Evolutionary conservation across 306 rosid genomes (phyloP).

Genomic region (Vigna unguiculata): DNA sequence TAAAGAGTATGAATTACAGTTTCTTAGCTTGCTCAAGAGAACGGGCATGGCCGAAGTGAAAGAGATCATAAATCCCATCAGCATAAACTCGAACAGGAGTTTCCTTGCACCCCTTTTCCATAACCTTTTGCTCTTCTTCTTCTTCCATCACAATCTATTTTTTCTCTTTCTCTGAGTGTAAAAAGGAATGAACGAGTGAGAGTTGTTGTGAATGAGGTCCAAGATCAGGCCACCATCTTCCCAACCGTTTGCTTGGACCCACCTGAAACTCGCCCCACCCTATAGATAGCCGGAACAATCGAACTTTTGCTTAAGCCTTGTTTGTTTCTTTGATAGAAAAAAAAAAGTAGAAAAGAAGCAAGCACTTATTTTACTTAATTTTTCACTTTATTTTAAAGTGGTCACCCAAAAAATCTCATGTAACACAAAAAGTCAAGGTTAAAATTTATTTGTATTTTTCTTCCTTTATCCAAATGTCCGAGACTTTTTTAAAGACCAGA

Average conservation of each 20-base stretch:
- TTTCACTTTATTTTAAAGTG: too few relatives aligned
- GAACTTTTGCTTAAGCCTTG: too few relatives aligned
- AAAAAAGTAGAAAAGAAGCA: too few relatives aligned
- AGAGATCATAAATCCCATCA: conserved; percentile 99
- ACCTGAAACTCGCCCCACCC: too few relatives aligned
- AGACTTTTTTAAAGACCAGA: too few relatives aligned
- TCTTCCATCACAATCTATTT: conserved; percentile 40
- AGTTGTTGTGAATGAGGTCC: background rate
- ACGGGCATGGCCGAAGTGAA: conserved; percentile 95
- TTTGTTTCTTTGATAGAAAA: background rate
- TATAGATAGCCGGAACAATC: too few relatives aligned
- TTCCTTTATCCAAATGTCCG: too few relatives aligned
- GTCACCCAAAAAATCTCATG: too few relatives aligned
- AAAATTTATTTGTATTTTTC: too few relatives aligned
- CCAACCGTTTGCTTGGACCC: too few relatives aligned
- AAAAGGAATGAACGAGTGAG: background rate
- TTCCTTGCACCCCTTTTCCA: background rate
- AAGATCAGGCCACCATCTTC: background rate
- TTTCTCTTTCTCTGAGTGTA: background rate
- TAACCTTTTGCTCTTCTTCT: conserved; percentile 30
- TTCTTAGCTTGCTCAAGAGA: conserved; percentile 97
- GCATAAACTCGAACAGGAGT: conserved; percentile 77
- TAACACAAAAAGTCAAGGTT: too few relatives aligned
- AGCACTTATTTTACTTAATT: too few relatives aligned
- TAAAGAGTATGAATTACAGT: conserved; percentile 50